A percentile compares a stretch with the other conserved stretches of the same genome.
These are phyloP conservation scores for Bipolaris oryzae DNA, from an alignment of 2,329 filamentous ascomycete genomes.

Conservation along the genomic window DNA sequence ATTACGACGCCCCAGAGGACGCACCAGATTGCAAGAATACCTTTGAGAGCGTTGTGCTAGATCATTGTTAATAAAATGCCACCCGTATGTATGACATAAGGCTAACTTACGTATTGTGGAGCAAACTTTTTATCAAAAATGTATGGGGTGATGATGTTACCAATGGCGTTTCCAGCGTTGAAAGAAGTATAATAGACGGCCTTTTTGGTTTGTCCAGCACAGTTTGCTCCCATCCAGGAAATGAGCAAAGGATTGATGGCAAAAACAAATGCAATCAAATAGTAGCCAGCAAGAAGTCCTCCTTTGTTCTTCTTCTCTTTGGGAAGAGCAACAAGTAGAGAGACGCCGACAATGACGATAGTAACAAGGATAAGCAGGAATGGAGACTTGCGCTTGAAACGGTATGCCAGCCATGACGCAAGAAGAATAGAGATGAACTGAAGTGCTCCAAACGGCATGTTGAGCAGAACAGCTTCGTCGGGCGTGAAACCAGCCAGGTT, in stretches of 20 bases:
- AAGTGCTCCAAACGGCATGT: slow-evolving; percentile 58
- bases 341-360: slow-evolving; percentile 64
- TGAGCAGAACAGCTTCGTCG: slow-evolving; percentile 63
- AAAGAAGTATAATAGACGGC: slow-evolving; percentile 68
- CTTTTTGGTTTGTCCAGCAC: slow-evolving; percentile 71
- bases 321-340: slow-evolving; percentile 61
- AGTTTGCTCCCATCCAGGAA: slow-evolving; percentile 73
- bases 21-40: slow-evolving; percentile 31
- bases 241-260: slow-evolving; percentile 70
- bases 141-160: slow-evolving; percentile 60
- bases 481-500: slow-evolving; percentile 65
- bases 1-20: slow-evolving; percentile 28
- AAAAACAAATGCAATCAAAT: slow-evolving; percentile 70
- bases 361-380: slow-evolving; percentile 56
- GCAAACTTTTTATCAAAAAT: slow-evolving; percentile 30
- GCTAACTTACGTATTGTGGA: slow-evolving; percentile 29
- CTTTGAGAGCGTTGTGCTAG: slow-evolving; percentile 29
- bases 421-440: slow-evolving; percentile 30
- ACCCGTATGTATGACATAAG: too few relatives aligned
- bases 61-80: slow-evolving; percentile 1
- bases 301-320: slow-evolving; percentile 52
- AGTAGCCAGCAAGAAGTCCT: slow-evolving; percentile 65
- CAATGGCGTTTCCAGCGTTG: slow-evolving; percentile 66
- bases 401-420: slow-evolving; percentile 62
- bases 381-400: slow-evolving; percentile 63